Evolutionary conservation across 106 monocot genomes (phyloP), one percentile per base, ranked within the genome.

Genomic region (Dendrobium huoshanense): DNA sequence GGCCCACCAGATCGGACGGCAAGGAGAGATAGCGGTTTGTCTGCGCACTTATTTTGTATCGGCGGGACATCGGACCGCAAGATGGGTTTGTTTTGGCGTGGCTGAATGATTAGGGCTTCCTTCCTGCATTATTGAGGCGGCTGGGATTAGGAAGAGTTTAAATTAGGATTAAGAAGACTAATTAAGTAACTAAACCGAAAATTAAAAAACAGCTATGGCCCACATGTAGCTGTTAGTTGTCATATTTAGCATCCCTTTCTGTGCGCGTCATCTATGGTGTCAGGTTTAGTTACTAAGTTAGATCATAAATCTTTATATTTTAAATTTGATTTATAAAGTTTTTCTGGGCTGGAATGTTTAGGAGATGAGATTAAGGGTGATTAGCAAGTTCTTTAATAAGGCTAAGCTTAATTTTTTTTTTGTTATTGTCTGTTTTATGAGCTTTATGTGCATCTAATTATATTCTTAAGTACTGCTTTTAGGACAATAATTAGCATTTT

Each of bases 141-240:
- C 70, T 70, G 33, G 3, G 33, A 70, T 33, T 70, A 11, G 13
- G n/a, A 70, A 67, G 45, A 45, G 51, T 51, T 33, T 70, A 70
- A 25, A 22, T 22, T 1, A 22, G 22, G 5, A 61, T 61, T 61
- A 61, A 61, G n/a, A n/a, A 4, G 2, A 7, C 61, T 9, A 61
- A 61, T 61, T 61, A 61, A 61, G 61, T 7, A 6, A 22, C 61
- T 61, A 61, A 61, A 61, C 61, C 7, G n/a, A 5, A 0, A 61
- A 22, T 22, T n/a, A 61, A 61, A 4, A 5, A 61, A 22, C 48
- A 51, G 5, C 4, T 22, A 61, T 61, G 61, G 22, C 61, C 61
- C 61, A 61, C 61, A 22, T 22, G 61, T 61, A 61, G 61, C 61
- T 61, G 61, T 61, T 61, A n/a, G n/a, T 61, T 22, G 61, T 61